Conservation (phyloP, 2,329 filamentous ascomycete species). For the Scleromitrula shiraiana region DNA sequence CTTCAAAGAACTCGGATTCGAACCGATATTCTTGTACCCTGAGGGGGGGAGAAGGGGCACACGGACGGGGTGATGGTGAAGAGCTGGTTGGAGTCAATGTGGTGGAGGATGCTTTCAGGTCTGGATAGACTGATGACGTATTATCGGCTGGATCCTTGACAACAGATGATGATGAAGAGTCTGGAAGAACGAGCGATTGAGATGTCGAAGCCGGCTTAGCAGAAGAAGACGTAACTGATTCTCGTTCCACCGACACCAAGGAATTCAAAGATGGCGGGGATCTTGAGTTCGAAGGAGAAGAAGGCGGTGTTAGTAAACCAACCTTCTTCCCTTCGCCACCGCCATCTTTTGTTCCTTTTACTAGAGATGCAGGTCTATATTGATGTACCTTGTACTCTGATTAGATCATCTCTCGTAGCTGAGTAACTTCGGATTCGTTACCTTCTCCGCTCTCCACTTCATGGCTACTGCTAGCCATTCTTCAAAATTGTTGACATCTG, state of each 20-base stretch:
- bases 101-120: too few relatives aligned
- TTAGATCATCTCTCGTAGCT: background rate
- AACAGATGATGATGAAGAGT: background rate
- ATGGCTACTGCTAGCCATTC: slow-evolving; percentile 12
- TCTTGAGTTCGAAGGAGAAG: background rate
- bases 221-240: background rate
- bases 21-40: slow-evolving; percentile 10
- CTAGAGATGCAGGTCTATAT: background rate
- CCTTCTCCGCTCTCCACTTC: slow-evolving; percentile 6
- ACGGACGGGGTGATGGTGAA: background rate
- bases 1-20: slow-evolving; percentile 24
- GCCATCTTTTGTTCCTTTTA: background rate
- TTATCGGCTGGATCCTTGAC: background rate
- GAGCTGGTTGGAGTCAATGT: too few relatives aligned
- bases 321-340: background rate
- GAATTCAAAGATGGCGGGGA: background rate
- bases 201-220: background rate
- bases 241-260: background rate
- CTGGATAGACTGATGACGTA: too few relatives aligned
- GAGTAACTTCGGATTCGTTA: too few relatives aligned
- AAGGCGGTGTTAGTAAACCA: background rate
- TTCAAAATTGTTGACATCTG: slow-evolving; percentile 5
- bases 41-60: background rate
- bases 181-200: too few relatives aligned
- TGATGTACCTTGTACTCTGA: background rate